Evolutionary conservation across 805 yeast genomes (phyloP), one percentile per base, ranked within the genome.

Genomic region (Candida takata): DNA sequence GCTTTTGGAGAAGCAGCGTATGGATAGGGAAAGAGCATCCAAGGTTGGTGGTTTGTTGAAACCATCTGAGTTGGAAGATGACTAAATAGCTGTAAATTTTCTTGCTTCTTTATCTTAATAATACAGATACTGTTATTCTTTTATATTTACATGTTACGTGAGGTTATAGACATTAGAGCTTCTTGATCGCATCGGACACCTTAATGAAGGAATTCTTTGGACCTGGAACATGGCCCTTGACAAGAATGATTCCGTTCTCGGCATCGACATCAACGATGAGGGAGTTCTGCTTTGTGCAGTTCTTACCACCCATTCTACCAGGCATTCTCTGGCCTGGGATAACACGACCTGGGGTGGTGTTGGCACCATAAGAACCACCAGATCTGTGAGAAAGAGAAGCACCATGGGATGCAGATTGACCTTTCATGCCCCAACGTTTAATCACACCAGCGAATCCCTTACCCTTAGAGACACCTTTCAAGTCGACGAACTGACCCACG

Each of bases 301-400:
- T 69, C 37, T 73, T 69, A 43, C 75, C 79, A 47, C 98, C 98
- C 92, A 88, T 81, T 60, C 84, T 84, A 46, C 98, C 98, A 25
- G 97, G 95, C 98, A 92, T 90, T 64, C 87, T 90, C 66, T 85
- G 88, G 17, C 97, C 97, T 12, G 97, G 97, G 43, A 87, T 67
- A 35, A 87, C 85, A 67, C 98, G 83, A 54, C 95, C 97, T 11
- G 98, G 98, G 43, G 85, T 82, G 47, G 92, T 95, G 54, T 84
- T 84, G 60, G 81, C 86, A 75, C 98, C 98, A 51, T 83, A 87
- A 23, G 97, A 88, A 73, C 98, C 98, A 52, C 95, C 95, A 39
- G 87, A 79, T 72, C 98, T 82, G 60, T 92, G 97, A 25, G 90
- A 81, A 33, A 74, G 67, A 20, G 98, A 85, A 18, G 84, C 88